Evolutionary conservation across 2,329 filamentous ascomycete species (phyloP).

Genomic region (Penicillium digitatum): DNA sequence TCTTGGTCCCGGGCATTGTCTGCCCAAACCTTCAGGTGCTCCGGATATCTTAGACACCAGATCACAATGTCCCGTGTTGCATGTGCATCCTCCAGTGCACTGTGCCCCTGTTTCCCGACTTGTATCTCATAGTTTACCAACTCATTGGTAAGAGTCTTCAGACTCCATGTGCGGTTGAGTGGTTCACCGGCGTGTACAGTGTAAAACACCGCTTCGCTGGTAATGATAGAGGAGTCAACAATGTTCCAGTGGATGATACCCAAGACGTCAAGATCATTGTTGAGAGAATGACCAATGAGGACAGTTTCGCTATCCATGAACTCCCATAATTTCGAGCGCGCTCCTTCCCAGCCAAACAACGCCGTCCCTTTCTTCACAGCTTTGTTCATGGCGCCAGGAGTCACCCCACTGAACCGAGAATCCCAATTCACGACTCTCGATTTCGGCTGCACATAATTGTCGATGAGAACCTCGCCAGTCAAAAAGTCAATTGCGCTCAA

Average conservation of each 20-base stretch:
- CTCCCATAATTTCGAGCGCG: slow-evolving; percentile 43
- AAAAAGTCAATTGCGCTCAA: slow-evolving; percentile 46
- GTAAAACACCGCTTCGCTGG: slow-evolving; percentile 31
- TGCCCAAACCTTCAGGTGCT: slow-evolving; percentile 37
- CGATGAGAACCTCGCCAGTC: slow-evolving; percentile 46
- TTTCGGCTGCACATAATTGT: slow-evolving; percentile 42
- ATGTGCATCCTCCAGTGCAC: slow-evolving; percentile 50
- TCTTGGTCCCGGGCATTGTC: slow-evolving; percentile 2
- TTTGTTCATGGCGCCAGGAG: slow-evolving; percentile 25
- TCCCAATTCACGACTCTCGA: slow-evolving; percentile 37
- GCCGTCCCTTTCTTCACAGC: slow-evolving; percentile 31
- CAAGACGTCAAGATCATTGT: slow-evolving; percentile 46
- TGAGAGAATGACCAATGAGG: slow-evolving; percentile 48
- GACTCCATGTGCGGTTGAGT: slow-evolving; percentile 27
- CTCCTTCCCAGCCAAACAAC: slow-evolving; percentile 43
- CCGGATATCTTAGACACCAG: slow-evolving; percentile 43
- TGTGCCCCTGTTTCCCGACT: slow-evolving; percentile 39
- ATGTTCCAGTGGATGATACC: slow-evolving; percentile 43
- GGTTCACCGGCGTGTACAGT: neutral
- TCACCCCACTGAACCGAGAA: slow-evolving; percentile 42
- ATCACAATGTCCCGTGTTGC: slow-evolving; percentile 50
- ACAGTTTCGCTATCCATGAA: slow-evolving; percentile 46
- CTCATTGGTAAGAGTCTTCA: slow-evolving; percentile 37
- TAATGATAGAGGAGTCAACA: slow-evolving; percentile 47
- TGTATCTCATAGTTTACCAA: slow-evolving; percentile 40